Percentiles rank a stretch among this genome's conserved stretches.
These are phyloP conservation scores for Geranium brycei DNA, from an alignment of 345 rosid species.

Conservation along the genomic window DNA sequence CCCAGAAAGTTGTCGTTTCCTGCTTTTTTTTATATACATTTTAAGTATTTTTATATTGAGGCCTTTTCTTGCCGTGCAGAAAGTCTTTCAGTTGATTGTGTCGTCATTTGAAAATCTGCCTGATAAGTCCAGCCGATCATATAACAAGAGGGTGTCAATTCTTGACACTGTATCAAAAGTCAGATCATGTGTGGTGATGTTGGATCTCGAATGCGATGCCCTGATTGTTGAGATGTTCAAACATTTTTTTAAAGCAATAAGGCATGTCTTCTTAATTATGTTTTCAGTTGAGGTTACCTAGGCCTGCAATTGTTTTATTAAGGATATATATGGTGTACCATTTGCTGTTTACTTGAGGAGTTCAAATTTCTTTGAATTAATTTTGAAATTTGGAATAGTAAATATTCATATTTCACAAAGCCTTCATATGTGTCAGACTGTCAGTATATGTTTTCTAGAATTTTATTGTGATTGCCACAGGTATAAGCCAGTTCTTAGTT, in stretches of 20 bases:
- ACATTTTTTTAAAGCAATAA: conserved; percentile 64
- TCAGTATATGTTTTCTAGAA: too few species aligned
- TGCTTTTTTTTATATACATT: background rate
- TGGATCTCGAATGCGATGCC: conserved; percentile 92
- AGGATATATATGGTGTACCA: background rate
- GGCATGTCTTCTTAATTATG: conserved; percentile 29
- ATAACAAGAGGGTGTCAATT: conserved; percentile 56
- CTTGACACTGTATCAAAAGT: conserved; percentile 97
- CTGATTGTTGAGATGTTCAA: conserved; percentile 84
- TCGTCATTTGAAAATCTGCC: conserved; percentile 70
- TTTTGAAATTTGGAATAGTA: background rate
- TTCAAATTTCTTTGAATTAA: background rate
- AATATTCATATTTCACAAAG: background rate
- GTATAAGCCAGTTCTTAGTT: too few species aligned
- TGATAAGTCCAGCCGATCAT: conserved; percentile 63
- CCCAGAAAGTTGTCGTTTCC: background rate
- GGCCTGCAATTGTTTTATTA: background rate
- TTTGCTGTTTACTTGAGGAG: background rate
- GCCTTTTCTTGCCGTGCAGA: conserved; percentile 33
- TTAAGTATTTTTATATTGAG: conserved; percentile 3
- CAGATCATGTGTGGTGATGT: conserved; percentile 87
- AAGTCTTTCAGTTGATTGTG: conserved; percentile 78
- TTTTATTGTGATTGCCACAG: too few species aligned
- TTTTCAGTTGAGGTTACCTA: conserved; percentile 1
- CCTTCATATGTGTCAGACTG: background rate